Percentiles rank a stretch among this genome's conserved stretches.
Evolutionary conservation across 495 filamentous ascomycete genomes (phyloP).

Genomic region (Penicillium diatomitis): DNA sequence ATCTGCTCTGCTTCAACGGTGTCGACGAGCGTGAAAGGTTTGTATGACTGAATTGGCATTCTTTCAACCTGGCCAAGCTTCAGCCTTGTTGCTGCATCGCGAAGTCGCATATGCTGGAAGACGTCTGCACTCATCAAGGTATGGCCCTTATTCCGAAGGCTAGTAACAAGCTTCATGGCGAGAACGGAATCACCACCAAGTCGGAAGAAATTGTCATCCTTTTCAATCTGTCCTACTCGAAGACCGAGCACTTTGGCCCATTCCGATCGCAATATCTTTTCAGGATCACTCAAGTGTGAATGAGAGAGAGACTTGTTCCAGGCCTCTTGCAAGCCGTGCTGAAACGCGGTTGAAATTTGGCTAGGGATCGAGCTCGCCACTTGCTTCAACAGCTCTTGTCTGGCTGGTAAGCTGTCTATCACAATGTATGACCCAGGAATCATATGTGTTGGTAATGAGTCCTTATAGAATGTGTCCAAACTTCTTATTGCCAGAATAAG

Average conservation of each 20-base stretch:
- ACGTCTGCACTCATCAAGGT: conserved; percentile 30
- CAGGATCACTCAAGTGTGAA: conserved; percentile 19
- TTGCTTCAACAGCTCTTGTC: conserved; percentile 18
- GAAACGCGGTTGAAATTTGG: conserved; percentile 11
- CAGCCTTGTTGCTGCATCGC: conserved; percentile 26
- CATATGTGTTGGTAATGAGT: conserved; percentile 35
- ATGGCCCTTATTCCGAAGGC: conserved; percentile 25
- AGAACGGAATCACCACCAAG: conserved; percentile 38
- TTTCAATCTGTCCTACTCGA: conserved; percentile 23
- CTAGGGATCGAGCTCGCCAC: conserved; percentile 17
- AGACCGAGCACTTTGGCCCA: conserved; percentile 41
- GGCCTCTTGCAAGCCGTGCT: conserved; percentile 12
- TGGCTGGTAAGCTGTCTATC: conserved; percentile 20
- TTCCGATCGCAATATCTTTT: conserved; percentile 31
- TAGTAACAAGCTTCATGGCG: conserved; percentile 38
- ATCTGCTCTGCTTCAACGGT: conserved; percentile 19
- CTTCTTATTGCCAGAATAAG: conserved; percentile 21
- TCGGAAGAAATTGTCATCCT: conserved; percentile 39
- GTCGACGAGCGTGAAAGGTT: conserved; percentile 29
- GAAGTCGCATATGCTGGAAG: conserved; percentile 40
- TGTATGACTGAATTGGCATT: conserved; percentile 14
- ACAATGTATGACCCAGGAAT: conserved; percentile 28
- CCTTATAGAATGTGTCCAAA: conserved; percentile 27
- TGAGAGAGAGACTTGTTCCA: conserved; percentile 15
- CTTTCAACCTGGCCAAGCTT: conserved; percentile 15